phyloP scores from a whole-genome alignment of 2,329 filamentous ascomycete genomes.

The Bertia moriformis region DNA sequence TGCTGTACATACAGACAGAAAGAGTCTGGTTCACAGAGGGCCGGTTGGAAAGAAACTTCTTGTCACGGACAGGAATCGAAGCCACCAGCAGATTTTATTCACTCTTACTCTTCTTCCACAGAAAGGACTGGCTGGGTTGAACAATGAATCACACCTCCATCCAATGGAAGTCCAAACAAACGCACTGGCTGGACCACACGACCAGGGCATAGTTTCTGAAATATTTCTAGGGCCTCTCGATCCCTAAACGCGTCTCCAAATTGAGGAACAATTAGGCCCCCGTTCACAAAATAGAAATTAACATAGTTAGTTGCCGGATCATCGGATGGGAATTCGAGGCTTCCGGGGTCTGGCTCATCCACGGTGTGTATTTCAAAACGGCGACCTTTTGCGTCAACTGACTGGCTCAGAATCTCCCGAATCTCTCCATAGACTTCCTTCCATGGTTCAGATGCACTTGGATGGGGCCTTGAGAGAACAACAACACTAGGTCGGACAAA shows the following conservation, averaged over 20 bases:
- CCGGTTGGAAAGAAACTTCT: too few species aligned
- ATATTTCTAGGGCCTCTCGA: conserved; percentile 8
- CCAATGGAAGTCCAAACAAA: conserved; percentile 12
- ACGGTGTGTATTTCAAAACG: conserved; percentile 9
- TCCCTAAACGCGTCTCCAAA: conserved; percentile 12
- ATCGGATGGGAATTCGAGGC: conserved; percentile 6
- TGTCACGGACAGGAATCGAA: too few species aligned
- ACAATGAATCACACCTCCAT: conserved; percentile 15
- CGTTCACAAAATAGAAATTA: conserved; percentile 15
- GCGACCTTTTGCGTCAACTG: conserved; percentile 9
- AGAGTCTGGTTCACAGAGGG: too few species aligned
- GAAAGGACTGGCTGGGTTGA: conserved; percentile 13
- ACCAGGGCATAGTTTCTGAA: conserved; percentile 10
- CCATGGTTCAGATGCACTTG: conserved; percentile 6
- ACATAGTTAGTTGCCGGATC: conserved; percentile 12
- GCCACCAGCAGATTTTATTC: too few species aligned
- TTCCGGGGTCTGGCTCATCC: conserved; percentile 11
- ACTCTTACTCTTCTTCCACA: neutral
- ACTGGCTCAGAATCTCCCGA: conserved; percentile 4
- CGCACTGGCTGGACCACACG: conserved; percentile 11
- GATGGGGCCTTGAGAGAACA: conserved; percentile 10
- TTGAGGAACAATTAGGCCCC: conserved; percentile 11
- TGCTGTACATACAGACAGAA: too few species aligned
- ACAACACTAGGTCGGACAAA: conserved; percentile 13
- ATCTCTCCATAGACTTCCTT: conserved; percentile 11